Evolutionary conservation across 257 asterid species (phyloP).

Genomic region (Leonotis leonurus): DNA sequence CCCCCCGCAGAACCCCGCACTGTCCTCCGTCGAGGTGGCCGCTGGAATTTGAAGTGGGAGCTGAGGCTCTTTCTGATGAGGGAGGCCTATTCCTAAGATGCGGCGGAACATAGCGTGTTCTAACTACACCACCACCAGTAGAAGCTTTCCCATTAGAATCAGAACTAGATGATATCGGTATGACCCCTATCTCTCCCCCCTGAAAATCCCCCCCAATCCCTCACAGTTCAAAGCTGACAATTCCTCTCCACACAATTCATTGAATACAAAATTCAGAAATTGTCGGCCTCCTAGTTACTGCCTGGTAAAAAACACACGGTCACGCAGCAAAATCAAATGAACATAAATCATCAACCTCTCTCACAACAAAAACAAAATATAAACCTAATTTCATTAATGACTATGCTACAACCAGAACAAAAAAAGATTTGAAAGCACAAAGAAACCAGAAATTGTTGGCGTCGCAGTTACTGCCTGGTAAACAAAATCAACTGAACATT

Average conservation of each 20-base stretch:
- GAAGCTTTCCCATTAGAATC: slow-evolving; percentile 27
- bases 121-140: slow-evolving; percentile 15
- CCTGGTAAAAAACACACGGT: neutral
- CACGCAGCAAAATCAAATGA: neutral
- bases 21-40: slow-evolving; percentile 31
- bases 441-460: too few species aligned
- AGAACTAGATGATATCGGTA: slow-evolving; percentile 30
- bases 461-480: too few species aligned
- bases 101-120: slow-evolving; percentile 37
- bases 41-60: slow-evolving; percentile 31
- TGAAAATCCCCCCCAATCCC: neutral
- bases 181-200: slow-evolving; percentile 5
- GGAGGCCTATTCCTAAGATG: slow-evolving; percentile 44
- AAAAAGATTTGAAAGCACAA: too few species aligned
- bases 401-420: too few species aligned
- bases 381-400: neutral
- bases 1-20: slow-evolving; percentile 33
- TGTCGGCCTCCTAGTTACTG: slow-evolving; percentile 6
- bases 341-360: neutral
- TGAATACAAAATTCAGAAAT: neutral
- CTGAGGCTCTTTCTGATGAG: slow-evolving; percentile 27
- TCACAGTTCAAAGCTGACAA: neutral
- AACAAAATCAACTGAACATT: too few species aligned
- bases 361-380: neutral
- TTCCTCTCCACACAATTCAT: neutral